Evolutionary conservation across 352 stramenopile species (phyloP).

Genomic region (Globisporangium cystogenes): DNA sequence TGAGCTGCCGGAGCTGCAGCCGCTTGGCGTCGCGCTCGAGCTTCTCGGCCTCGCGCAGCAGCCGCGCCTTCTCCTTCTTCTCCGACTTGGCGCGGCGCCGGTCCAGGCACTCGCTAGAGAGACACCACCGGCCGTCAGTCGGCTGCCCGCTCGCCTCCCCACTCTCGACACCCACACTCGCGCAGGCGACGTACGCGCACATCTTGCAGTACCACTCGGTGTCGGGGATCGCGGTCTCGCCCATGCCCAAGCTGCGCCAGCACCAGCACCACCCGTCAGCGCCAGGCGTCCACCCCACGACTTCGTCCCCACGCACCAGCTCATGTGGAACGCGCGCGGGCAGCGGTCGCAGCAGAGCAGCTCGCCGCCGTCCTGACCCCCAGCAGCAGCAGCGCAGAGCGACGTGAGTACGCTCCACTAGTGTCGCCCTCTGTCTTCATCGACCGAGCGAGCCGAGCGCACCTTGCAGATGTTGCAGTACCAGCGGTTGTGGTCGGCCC

Average conservation of each 20-base stretch:
- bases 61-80: constrained; percentile 64
- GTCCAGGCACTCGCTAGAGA: constrained; percentile 63
- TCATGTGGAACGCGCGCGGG: constrained; percentile 91
- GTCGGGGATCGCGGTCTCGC: constrained; percentile 66
- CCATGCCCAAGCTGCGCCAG: constrained; percentile 56
- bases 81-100: constrained; percentile 72
- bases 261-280: not conserved
- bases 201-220: constrained; percentile 88
- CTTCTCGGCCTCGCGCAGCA: constrained; percentile 79
- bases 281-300: too few relatives aligned
- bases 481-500: constrained; percentile 85
- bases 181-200: constrained; percentile 57
- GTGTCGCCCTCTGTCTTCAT: too few relatives aligned
- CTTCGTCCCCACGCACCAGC: constrained; percentile 28
- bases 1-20: constrained; percentile 55
- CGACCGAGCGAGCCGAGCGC: not conserved
- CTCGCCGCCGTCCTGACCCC: constrained; percentile 66
- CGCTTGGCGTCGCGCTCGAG: constrained; percentile 68
- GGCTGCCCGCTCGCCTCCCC: not conserved
- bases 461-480: constrained; percentile 90
- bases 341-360: constrained; percentile 91
- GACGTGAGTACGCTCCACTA: too few relatives aligned
- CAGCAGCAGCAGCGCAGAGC: too few relatives aligned
- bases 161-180: not conserved
- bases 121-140: not conserved